A percentile compares a stretch with the other conserved stretches of the same genome.
These are phyloP conservation scores for Pichia sporocuriosa DNA, from an alignment of 805 yeast genomes.

Conservation along the genomic window DNA sequence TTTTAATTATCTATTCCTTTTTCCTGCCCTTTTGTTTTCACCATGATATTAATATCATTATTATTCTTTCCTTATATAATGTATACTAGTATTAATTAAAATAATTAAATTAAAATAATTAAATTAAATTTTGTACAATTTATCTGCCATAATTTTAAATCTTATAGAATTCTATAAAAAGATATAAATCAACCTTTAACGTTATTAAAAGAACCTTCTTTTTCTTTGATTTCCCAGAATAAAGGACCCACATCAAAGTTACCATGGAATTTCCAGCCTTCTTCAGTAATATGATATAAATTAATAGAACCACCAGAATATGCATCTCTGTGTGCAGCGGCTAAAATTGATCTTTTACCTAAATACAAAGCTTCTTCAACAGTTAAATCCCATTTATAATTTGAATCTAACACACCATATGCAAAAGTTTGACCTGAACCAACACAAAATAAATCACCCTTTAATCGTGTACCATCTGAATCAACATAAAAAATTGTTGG, in stretches of 20 bases:
- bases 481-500: constrained; percentile 95
- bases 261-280: constrained; percentile 95
- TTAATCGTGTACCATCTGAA: constrained; percentile 91
- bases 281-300: constrained; percentile 84
- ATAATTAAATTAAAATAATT: too few relatives aligned
- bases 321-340: constrained; percentile 98
- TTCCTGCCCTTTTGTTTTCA: too few relatives aligned
- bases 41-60: too few relatives aligned
- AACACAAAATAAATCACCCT: constrained; percentile 93
- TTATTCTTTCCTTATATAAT: too few relatives aligned
- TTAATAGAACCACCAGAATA: constrained; percentile 96
- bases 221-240: constrained; percentile 85
- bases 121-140: too few relatives aligned
- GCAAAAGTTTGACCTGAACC: constrained; percentile 99
- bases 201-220: constrained; percentile 84
- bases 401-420: constrained; percentile 93
- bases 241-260: constrained; percentile 86
- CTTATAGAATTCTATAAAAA: not conserved
- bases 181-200: constrained; percentile 40
- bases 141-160: too few relatives aligned
- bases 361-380: constrained; percentile 91
- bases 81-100: too few relatives aligned
- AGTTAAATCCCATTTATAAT: constrained; percentile 82
- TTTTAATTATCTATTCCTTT: too few relatives aligned
- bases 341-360: constrained; percentile 92